A percentile compares a stretch with the other conserved stretches of the same genome.
These are phyloP conservation scores for Salix brachista DNA, from an alignment of 345 rosid genomes.

Conservation along the genomic window DNA sequence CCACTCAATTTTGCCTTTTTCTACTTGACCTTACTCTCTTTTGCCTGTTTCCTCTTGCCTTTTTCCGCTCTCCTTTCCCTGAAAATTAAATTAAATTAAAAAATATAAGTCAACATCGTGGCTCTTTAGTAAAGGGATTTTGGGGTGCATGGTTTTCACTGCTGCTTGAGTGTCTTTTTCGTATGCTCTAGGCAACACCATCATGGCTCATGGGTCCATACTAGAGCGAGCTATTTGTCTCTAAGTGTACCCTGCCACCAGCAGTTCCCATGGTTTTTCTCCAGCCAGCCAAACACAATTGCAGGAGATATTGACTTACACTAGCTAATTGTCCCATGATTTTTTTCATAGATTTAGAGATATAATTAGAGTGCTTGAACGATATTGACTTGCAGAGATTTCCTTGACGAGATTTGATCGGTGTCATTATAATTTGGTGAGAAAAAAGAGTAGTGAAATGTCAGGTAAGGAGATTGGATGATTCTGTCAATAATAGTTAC, in stretches of 20 bases:
- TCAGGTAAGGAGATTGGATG: too few relatives aligned
- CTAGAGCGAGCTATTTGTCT: not conserved
- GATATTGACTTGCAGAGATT: too few relatives aligned
- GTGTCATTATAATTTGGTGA: too few relatives aligned
- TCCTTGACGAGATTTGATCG: too few relatives aligned
- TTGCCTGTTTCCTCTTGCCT: constrained; percentile 6
- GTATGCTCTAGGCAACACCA: not conserved
- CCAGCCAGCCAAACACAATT: too few relatives aligned
- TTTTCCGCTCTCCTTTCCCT: not conserved
- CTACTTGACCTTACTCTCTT: constrained; percentile 10
- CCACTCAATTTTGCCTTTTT: constrained; percentile 17
- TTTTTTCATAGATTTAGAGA: too few relatives aligned
- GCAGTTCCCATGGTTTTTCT: not conserved
- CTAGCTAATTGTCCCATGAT: not conserved
- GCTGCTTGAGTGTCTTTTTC: not conserved
- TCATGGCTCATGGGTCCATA: not conserved
- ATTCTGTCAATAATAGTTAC: too few relatives aligned
- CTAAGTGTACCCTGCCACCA: not conserved
- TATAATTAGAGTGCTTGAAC: not conserved
- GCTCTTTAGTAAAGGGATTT: not conserved
- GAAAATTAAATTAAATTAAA: too few relatives aligned
- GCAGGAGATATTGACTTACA: too few relatives aligned
- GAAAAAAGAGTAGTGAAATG: too few relatives aligned
- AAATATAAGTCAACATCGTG: not conserved
- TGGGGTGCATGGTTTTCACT: not conserved